Conservation (phyloP, 768 basidiomycete species). For the Leccinum imitatum region DNA sequence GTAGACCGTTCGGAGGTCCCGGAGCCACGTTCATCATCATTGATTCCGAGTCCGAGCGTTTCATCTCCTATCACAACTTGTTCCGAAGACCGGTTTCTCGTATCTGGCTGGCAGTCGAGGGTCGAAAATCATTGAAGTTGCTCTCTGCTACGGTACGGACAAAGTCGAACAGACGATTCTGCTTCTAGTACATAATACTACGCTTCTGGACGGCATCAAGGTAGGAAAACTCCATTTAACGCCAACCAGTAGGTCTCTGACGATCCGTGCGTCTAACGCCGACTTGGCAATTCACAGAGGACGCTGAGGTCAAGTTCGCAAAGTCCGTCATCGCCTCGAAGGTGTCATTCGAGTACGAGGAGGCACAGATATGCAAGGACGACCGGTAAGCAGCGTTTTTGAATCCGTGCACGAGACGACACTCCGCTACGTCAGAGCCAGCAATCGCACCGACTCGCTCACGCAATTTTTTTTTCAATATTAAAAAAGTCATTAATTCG, state of each 20-base stretch:
- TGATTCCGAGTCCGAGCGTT: background rate
- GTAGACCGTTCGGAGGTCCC: background rate
- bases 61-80: too few relatives aligned
- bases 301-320: constrained; percentile 70
- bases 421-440: constrained; percentile 27
- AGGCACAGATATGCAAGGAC: constrained; percentile 92
- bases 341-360: constrained; percentile 94
- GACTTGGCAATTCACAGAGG: constrained; percentile 53
- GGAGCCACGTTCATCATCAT: background rate
- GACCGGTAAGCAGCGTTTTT: constrained; percentile 60
- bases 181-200: constrained; percentile 69
- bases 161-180: constrained; percentile 56
- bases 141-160: constrained; percentile 64
- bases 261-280: background rate
- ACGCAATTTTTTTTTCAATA: constrained; percentile 44
- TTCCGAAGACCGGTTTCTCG: too few relatives aligned
- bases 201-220: constrained; percentile 80
- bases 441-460: constrained; percentile 74
- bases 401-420: background rate
- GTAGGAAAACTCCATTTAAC: constrained; percentile 84
- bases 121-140: constrained; percentile 67
- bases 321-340: constrained; percentile 98
- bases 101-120: too few relatives aligned
- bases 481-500: too few relatives aligned
- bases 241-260: constrained; percentile 62